A percentile compares a stretch with the other conserved stretches of the same genome.
These are phyloP conservation scores for Jackrogersella minutella DNA, from an alignment of 495 filamentous ascomycete species.

Conservation along the genomic window DNA sequence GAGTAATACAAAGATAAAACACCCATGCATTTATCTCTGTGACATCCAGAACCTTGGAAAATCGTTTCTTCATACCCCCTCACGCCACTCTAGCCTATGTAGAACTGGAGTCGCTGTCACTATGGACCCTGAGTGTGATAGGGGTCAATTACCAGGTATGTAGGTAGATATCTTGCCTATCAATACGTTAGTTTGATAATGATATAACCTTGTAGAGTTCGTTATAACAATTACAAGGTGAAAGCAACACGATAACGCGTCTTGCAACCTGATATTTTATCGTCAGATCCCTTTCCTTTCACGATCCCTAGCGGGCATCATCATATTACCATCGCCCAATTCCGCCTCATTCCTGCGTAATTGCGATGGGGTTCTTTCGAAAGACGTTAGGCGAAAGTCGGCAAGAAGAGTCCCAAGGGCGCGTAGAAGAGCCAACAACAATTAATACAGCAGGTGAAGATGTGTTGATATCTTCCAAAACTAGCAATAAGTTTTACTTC, in stretches of 20 bases:
- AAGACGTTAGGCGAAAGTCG: conserved; percentile 3
- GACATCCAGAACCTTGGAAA: not conserved
- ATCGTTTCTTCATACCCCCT: conserved; percentile 5
- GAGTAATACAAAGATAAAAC: not conserved
- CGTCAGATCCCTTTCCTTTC: not conserved
- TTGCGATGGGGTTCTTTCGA: conserved; percentile 11
- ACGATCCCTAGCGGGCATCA: not conserved
- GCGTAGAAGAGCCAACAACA: not conserved
- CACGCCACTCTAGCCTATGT: not conserved
- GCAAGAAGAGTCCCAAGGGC: not conserved
- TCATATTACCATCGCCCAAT: conserved; percentile 9
- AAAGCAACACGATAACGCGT: conserved; percentile 5
- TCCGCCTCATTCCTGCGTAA: conserved; percentile 16
- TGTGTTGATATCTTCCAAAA: conserved; percentile 7
- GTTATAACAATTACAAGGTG: not conserved
- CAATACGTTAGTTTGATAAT: not conserved
- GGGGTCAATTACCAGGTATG: conserved; percentile 5
- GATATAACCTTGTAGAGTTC: conserved; percentile 8
- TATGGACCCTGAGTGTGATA: conserved; percentile 9
- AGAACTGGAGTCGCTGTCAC: not conserved
- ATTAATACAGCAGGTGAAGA: not conserved
- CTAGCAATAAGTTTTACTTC: conserved; percentile 26
- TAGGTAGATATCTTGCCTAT: conserved; percentile 16
- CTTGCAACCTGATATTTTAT: conserved; percentile 15
- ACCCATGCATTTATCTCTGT: not conserved